A percentile compares a stretch with the other conserved stretches of the same genome.
Conservation (phyloP, 176 grass and related monocot genomes). For the Oryza nivara region DNA sequence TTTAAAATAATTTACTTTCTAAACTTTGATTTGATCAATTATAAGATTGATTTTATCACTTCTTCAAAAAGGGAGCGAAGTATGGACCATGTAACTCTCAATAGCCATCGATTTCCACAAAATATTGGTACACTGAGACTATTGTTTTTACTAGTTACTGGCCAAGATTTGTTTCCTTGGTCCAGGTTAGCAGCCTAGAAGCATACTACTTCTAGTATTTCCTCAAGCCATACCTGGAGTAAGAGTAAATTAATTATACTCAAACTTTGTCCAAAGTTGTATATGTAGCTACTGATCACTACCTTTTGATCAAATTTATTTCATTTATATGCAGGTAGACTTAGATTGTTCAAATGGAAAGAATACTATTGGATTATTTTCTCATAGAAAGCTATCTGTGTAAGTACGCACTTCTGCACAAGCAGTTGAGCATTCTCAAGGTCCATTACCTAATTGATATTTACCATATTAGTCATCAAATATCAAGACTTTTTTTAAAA, state of each 20-base stretch:
- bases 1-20: no score
- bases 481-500: not conserved
- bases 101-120: not conserved
- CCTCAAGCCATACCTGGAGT: not conserved
- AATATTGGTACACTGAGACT: no score
- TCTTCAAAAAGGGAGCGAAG: no score
- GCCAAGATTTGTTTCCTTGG: no score
- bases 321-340: constrained; percentile 51
- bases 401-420: constrained; percentile 42
- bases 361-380: constrained; percentile 70
- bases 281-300: not conserved
- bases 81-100: not conserved
- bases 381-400: constrained; percentile 69
- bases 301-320: constrained; percentile 11
- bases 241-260: not conserved
- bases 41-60: no score
- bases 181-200: not conserved
- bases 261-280: constrained; percentile 16
- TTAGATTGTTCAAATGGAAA: constrained; percentile 69
- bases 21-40: no score
- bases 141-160: no score
- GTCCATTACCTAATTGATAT: not conserved
- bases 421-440: not conserved
- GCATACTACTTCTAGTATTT: not conserved
- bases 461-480: not conserved